Percentiles rank a stretch among this genome's conserved stretches.
Evolutionary conservation across 371 early-diverging fungal genomes (phyloP).

Genomic region (Mortierella sp.): DNA sequence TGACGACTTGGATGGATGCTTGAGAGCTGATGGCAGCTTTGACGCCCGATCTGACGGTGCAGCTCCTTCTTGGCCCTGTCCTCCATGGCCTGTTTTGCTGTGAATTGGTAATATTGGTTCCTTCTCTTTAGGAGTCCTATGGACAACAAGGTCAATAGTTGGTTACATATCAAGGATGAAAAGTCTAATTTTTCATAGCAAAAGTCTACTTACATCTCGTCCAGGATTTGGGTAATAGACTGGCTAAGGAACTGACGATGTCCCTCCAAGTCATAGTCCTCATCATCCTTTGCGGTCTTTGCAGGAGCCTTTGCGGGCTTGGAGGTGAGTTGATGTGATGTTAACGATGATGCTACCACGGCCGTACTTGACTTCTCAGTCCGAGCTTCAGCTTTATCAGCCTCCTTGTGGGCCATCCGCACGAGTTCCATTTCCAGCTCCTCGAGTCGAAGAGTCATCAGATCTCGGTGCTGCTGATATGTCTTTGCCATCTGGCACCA

Average conservation of each 20-base stretch:
- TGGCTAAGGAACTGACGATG: conserved; percentile 29
- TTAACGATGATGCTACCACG: not conserved
- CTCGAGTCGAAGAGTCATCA: conserved; percentile 31
- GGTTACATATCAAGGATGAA: not conserved
- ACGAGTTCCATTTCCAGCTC: conserved; percentile 33
- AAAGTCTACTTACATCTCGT: conserved; percentile 28
- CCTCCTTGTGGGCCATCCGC: not conserved
- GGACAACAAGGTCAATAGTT: not conserved
- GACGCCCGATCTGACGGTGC: not conserved
- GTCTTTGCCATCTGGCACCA: conserved; percentile 38
- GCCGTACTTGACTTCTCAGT: not conserved
- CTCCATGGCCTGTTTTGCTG: not conserved
- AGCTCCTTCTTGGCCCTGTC: not conserved
- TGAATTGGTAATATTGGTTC: not conserved
- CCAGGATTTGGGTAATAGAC: conserved; percentile 35
- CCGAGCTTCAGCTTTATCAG: not conserved
- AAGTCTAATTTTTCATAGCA: not conserved
- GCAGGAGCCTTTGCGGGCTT: not conserved
- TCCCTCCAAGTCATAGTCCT: not conserved
- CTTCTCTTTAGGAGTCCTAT: not conserved
- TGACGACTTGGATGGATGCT: conserved; percentile 3
- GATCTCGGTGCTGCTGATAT: conserved; percentile 41
- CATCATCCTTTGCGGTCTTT: not conserved
- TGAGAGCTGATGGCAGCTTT: conserved; percentile 24
- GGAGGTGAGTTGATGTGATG: not conserved